Conservation (phyloP, 352 stramenopile species). For the Plasmopara muralis region DNA sequence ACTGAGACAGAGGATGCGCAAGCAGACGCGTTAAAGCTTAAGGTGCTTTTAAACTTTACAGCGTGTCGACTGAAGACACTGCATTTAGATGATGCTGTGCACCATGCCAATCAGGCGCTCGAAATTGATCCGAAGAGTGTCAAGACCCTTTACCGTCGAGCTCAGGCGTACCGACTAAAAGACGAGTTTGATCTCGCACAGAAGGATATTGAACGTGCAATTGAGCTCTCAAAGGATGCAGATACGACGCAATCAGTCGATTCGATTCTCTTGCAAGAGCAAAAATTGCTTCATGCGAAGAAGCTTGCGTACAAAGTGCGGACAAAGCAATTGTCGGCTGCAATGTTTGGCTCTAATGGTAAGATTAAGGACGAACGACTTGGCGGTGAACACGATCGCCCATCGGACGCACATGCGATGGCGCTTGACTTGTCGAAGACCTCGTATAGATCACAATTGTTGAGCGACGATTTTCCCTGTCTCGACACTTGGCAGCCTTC, state of each 20-base stretch:
- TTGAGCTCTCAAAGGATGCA: constrained; percentile 17
- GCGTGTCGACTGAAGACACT: constrained; percentile 66
- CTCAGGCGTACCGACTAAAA: constrained; percentile 52
- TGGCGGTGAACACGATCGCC: constrained; percentile 2
- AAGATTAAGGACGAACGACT: constrained; percentile 5
- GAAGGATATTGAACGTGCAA: constrained; percentile 38
- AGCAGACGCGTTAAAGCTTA: constrained; percentile 48
- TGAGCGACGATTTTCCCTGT: constrained; percentile 14
- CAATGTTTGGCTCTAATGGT: constrained; percentile 56
- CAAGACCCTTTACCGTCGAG: constrained; percentile 66
- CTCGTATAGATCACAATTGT: constrained; percentile 4
- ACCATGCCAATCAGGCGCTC: constrained; percentile 52
- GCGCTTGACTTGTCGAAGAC: constrained; percentile 24
- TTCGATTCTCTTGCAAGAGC: constrained; percentile 45
- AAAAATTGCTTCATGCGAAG: constrained; percentile 52
- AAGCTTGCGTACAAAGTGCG: constrained; percentile 64
- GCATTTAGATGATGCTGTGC: constrained; percentile 66
- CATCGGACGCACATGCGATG: constrained; percentile 24
- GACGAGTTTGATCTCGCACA: constrained; percentile 63
- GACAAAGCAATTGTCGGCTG: constrained; percentile 54
- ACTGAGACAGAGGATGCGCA: constrained; percentile 40
- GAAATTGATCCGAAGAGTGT: constrained; percentile 45
- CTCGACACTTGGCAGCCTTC: constrained; percentile 45
- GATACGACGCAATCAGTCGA: constrained; percentile 16
- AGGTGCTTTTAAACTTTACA: constrained; percentile 67